phyloP scores from a whole-genome alignment of 2,329 filamentous ascomycete species.

The Stagonosporopsis vannaccii region DNA sequence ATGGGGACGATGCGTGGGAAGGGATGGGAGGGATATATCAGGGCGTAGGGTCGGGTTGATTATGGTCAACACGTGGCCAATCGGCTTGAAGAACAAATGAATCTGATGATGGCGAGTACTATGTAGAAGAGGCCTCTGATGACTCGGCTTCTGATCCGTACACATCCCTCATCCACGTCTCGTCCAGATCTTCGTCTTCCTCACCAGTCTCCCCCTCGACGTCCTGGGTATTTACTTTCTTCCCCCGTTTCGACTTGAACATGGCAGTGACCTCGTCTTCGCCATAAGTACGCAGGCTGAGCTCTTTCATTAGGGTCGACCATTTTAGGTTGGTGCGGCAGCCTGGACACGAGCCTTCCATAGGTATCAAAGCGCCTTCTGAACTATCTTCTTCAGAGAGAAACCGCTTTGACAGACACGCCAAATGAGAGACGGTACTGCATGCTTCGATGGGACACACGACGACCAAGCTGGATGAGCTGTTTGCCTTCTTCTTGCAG shows the following conservation, averaged over 20 bases:
- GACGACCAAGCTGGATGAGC: constrained; percentile 53
- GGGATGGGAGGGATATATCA: constrained; percentile 16
- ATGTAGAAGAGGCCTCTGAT: constrained; percentile 1
- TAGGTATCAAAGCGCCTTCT: constrained; percentile 65
- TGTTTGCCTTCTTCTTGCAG: constrained; percentile 54
- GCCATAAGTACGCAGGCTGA: constrained; percentile 76
- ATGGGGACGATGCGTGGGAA: constrained; percentile 24
- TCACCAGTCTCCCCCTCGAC: constrained; percentile 20
- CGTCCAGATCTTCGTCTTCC: constrained; percentile 40
- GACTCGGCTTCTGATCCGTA: constrained; percentile 37
- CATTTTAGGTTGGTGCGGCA: constrained; percentile 72
- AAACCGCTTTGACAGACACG: constrained; percentile 63
- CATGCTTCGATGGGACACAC: constrained; percentile 62
- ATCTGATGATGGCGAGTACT: background rate
- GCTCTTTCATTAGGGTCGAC: constrained; percentile 81
- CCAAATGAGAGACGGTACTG: constrained; percentile 59
- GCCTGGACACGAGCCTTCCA: constrained; percentile 72
- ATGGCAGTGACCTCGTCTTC: constrained; percentile 73
- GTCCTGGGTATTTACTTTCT: constrained; percentile 38
- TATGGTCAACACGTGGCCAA: too few relatives aligned
- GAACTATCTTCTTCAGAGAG: constrained; percentile 51
- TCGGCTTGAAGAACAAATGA: background rate
- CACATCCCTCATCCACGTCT: constrained; percentile 44
- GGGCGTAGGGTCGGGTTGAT: constrained; percentile 3
- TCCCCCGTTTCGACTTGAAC: constrained; percentile 62